A percentile compares a stretch with the other conserved stretches of the same genome.
Conservation (phyloP, 306 rosid species). For the Quercus mongolica region DNA sequence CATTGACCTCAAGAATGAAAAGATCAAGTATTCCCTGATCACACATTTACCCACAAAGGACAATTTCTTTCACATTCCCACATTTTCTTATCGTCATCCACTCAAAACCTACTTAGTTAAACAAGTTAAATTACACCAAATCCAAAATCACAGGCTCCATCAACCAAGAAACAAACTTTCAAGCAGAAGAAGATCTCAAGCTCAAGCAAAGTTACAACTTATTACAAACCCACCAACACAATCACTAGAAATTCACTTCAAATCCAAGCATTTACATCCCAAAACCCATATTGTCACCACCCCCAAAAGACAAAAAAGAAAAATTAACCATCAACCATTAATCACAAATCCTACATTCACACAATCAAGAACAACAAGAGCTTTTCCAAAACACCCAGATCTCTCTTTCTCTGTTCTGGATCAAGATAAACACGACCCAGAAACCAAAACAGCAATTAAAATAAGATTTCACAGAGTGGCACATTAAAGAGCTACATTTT, state of each 20-base stretch:
- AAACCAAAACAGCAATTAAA: not conserved
- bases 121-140: slow-evolving; percentile 16
- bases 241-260: slow-evolving; percentile 12
- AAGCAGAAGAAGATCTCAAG: slow-evolving; percentile 11
- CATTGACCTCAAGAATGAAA: not conserved
- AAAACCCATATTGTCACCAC: slow-evolving; percentile 1
- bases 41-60: not conserved
- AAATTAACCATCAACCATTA: not conserved
- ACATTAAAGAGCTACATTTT: not conserved
- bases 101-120: slow-evolving; percentile 1
- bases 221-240: not conserved
- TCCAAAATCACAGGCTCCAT: slow-evolving; percentile 4
- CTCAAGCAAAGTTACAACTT: not conserved
- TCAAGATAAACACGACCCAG: not conserved
- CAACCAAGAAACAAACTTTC: slow-evolving; percentile 1
- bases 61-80: not conserved
- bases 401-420: slow-evolving; percentile 14
- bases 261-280: not conserved
- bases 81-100: slow-evolving; percentile 5
- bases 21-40: not conserved
- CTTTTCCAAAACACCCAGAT: slow-evolving; percentile 5
- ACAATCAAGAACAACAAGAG: not conserved
- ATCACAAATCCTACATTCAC: slow-evolving; percentile 2
- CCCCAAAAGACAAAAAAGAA: not conserved
- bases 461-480: not conserved